These are phyloP conservation scores for Xylaria digitata DNA, from an alignment of 2,329 filamentous ascomycete species.

Conservation along the genomic window DNA sequence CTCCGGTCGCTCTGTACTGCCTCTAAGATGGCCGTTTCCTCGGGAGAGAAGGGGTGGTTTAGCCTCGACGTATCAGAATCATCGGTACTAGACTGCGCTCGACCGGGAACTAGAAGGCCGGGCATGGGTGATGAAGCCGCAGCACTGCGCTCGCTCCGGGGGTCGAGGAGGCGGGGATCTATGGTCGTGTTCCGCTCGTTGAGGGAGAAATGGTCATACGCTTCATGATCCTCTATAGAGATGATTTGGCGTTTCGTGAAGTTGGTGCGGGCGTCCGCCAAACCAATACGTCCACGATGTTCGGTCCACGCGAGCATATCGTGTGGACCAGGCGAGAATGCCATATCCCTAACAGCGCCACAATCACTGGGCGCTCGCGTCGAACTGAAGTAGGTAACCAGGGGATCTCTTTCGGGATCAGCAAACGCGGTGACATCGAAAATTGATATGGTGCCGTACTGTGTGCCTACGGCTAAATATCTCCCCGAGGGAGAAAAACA, in stretches of 20 bases:
- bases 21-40: slow-evolving; percentile 68
- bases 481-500: slow-evolving; percentile 79
- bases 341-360: slow-evolving; percentile 90
- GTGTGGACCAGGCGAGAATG: slow-evolving; percentile 89
- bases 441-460: slow-evolving; percentile 82
- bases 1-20: slow-evolving; percentile 66
- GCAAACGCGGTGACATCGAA: slow-evolving; percentile 69
- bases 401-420: slow-evolving; percentile 63
- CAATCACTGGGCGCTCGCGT: slow-evolving; percentile 76
- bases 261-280: slow-evolving; percentile 77
- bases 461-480: slow-evolving; percentile 80
- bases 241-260: slow-evolving; percentile 77
- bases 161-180: slow-evolving; percentile 64
- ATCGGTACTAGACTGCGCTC: slow-evolving; percentile 48
- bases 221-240: slow-evolving; percentile 68
- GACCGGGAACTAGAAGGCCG: slow-evolving; percentile 51
- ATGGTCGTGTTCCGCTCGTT: slow-evolving; percentile 66
- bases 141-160: slow-evolving; percentile 57
- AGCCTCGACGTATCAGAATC: slow-evolving; percentile 56
- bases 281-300: slow-evolving; percentile 79
- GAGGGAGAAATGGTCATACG: slow-evolving; percentile 67
- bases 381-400: slow-evolving; percentile 81
- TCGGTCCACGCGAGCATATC: slow-evolving; percentile 96
- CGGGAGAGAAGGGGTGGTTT: slow-evolving; percentile 63
- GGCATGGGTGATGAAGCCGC: slow-evolving; percentile 47